Evolutionary conservation across 768 basidiomycete species (phyloP).

Genomic region (Podaxis rugospora): DNA sequence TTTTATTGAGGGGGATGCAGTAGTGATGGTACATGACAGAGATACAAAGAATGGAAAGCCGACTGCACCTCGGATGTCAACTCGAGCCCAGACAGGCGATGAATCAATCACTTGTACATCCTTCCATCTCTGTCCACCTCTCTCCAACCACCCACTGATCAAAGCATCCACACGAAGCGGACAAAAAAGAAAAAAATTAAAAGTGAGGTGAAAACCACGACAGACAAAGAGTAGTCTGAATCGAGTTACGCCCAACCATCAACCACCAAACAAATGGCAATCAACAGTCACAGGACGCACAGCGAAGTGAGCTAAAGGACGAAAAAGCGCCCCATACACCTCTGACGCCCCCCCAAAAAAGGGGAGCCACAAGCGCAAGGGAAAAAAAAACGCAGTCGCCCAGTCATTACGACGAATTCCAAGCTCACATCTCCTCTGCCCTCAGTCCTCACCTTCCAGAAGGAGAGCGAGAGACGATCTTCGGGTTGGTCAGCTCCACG

Average conservation of each 20-base stretch:
- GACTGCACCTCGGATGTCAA: background rate
- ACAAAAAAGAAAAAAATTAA: constrained; percentile 21
- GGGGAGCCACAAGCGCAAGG: constrained; percentile 7
- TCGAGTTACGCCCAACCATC: constrained; percentile 39
- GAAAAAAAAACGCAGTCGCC: constrained; percentile 25
- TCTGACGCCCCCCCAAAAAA: background rate
- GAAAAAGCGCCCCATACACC: constrained; percentile 12
- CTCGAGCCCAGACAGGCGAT: background rate
- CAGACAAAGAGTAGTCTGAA: constrained; percentile 72
- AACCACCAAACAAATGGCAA: background rate
- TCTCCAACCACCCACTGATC: background rate
- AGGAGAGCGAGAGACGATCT: constrained; percentile 15
- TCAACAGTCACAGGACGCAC: constrained; percentile 30
- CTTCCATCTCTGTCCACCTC: background rate
- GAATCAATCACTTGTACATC: background rate
- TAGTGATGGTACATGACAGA: constrained; percentile 18
- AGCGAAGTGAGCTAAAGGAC: constrained; percentile 70
- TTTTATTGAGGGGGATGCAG: constrained; percentile 26
- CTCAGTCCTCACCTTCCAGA: constrained; percentile 30
- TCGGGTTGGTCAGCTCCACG: background rate
- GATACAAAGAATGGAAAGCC: background rate
- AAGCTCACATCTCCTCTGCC: constrained; percentile 30
- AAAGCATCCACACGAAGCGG: constrained; percentile 15
- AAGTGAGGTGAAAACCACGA: constrained; percentile 20
- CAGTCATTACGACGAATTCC: constrained; percentile 57